Evolutionary conservation across 148 eudicot species (phyloP), one percentile per base, ranked within the genome.

Genomic region (Vaccinium darrowii): DNA sequence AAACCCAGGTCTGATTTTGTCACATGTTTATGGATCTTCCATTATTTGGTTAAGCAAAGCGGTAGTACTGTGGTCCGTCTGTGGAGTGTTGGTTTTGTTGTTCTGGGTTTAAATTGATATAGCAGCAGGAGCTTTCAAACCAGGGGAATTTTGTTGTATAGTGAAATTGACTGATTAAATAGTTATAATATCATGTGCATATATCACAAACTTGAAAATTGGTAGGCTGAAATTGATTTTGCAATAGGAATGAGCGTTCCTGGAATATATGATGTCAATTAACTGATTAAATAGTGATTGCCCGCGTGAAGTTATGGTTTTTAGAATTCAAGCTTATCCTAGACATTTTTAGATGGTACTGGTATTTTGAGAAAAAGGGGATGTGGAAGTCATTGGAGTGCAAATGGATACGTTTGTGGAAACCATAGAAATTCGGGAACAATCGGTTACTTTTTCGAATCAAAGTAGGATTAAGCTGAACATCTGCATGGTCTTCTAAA

Each of bases 1-100:
- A 81, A 85, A 89, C 23, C 97, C 98, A 88, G 96, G 98, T 95
- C 1, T 52, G 76, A 84, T 63, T 49, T 82, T 82, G 0, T 81
- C 33, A 5, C 21, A 19, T 60, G 8, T 3, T 16, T 56, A 21
- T 62, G 2, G 65, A 56, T 19, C 50, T 79, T 56, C 5, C 65
- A 7, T 60, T 56, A 49, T 79, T 11, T 69, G 56, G 36, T 51
- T 77, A 5, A 18, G 4, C 33, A 51, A 52, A 52, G 36, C 10
- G 39, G 36, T 51, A 50, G 27, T 14, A 51, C 57, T 77, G 7
- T 27, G 27, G 27, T 27, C 27, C 27, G 27, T 27, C 27, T 27
- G 27, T 25, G 19, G 16, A 51, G 63, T 30, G n/a, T 6, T 54
- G 36, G 12, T 54, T 78, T 78, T 3, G 47, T 53, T 78, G 36